Evolutionary conservation across 805 yeast genomes (phyloP), one percentile per base, ranked within the genome.

Genomic region (Candida ortonii): DNA sequence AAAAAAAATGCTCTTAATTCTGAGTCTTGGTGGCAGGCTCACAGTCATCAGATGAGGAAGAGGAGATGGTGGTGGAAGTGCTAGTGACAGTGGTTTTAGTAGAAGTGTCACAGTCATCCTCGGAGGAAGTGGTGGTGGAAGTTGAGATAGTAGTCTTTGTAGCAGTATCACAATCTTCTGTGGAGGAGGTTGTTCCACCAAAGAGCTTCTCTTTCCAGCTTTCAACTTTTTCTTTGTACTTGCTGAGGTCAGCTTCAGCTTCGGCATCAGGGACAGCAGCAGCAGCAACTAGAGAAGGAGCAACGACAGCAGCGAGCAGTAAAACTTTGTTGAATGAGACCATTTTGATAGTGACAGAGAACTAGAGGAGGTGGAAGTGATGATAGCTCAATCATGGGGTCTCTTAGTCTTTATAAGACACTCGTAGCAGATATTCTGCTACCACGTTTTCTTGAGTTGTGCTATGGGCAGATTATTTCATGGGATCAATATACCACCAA

Each of bases 271-370:
- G 44, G 16, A 39, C 20, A 22, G 40, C 40, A 14, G 30, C 33
- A 11, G 47, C 43, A 21, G 22, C 31, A 13, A 41, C 28, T 9
- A 42, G 17, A 16, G 39, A 43, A 18, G 47, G 47, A 23, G 33
- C 29, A 16, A 36, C n/a, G n/a, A n/a, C 41, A 25, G 34, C 28
- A 29, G 37, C 27, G 34, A 16, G 8, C 33, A 36, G 18, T 28
- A 39, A 9, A 21, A 28, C 15, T 34, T 34, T 43, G 39, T 43
- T 43, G 36, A 43, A 5, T 9, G 44, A 34, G 25, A 43, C 44
- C 47, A 43, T 43, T 40, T 26, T 38, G 13, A 15, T 7, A 9
- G 17, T n/a, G n/a, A n/a, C n/a, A n/a, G n/a, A n/a, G 23, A 28
- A 10, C 13, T 25, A 8, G 14, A 12, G 25, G 16, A 25, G 9